Percentiles rank a stretch among this genome's conserved stretches.
These are phyloP conservation scores for Penicillium sclerotiorum DNA, from an alignment of 2,329 filamentous ascomycete species.

Conservation along the genomic window DNA sequence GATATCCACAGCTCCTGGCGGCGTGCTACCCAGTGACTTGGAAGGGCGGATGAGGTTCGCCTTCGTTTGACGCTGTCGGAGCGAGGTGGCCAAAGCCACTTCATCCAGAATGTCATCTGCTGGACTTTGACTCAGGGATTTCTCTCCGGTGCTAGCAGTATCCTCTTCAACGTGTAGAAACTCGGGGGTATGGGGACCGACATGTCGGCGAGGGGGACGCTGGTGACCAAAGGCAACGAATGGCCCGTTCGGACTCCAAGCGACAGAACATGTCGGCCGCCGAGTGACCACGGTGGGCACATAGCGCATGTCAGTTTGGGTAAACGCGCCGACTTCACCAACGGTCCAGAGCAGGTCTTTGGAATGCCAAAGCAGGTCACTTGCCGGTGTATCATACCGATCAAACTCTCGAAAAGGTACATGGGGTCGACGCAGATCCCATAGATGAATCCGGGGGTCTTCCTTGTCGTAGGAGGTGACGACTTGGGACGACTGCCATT, in stretches of 20 bases:
- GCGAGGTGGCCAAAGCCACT: constrained; percentile 53
- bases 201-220: constrained; percentile 47
- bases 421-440: constrained; percentile 65
- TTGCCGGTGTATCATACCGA: constrained; percentile 57
- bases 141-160: constrained; percentile 50
- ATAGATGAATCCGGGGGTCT: constrained; percentile 63
- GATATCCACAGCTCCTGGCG: constrained; percentile 51
- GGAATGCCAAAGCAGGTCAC: constrained; percentile 66
- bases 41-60: constrained; percentile 50
- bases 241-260: constrained; percentile 61
- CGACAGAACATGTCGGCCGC: constrained; percentile 58
- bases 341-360: constrained; percentile 68
- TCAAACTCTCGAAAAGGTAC: constrained; percentile 65
- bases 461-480: constrained; percentile 65
- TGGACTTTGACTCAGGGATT: constrained; percentile 53
- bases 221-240: constrained; percentile 59
- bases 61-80: constrained; percentile 52
- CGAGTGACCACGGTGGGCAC: constrained; percentile 61
- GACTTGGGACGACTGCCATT: constrained; percentile 64
- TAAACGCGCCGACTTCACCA: constrained; percentile 62
- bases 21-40: constrained; percentile 58
- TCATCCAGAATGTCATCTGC: constrained; percentile 62
- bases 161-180: constrained; percentile 47
- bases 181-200: constrained; percentile 43
- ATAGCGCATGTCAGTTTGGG: constrained; percentile 64